A percentile compares a stretch with the other conserved stretches of the same genome.
phyloP scores from a whole-genome alignment of 805 yeast genomes.

The Candida mattraensis region DNA sequence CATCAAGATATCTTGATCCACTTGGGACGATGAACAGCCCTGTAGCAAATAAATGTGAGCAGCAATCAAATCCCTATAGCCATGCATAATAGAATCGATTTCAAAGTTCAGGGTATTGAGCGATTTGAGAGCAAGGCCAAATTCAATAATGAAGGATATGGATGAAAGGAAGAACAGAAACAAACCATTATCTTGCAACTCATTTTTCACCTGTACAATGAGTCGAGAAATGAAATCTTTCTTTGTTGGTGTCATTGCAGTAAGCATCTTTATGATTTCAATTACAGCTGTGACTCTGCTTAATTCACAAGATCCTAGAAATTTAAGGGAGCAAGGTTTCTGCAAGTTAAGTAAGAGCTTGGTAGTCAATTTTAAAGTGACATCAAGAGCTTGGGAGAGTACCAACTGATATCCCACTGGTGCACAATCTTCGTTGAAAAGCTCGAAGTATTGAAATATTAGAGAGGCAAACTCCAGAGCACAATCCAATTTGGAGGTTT shows the following conservation, averaged over 20 bases:
- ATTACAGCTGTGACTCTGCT: constrained; percentile 22
- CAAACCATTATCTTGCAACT: constrained; percentile 29
- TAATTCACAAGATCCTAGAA: constrained; percentile 18
- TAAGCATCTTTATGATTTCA: constrained; percentile 25
- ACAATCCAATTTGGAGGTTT: constrained; percentile 15
- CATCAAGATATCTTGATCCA: constrained; percentile 10
- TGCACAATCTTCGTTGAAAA: background rate
- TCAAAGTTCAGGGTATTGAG: constrained; percentile 19
- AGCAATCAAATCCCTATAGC: constrained; percentile 17
- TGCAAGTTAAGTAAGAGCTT: constrained; percentile 22
- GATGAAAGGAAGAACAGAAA: constrained; percentile 32
- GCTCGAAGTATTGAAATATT: constrained; percentile 20
- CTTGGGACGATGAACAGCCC: constrained; percentile 10
- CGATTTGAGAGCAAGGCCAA: constrained; percentile 26
- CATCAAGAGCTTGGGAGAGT: constrained; percentile 10
- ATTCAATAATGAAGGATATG: constrained; percentile 24
- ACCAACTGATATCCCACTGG: constrained; percentile 9
- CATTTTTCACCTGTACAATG: constrained; percentile 23
- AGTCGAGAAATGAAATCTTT: constrained; percentile 25
- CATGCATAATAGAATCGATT: constrained; percentile 11
- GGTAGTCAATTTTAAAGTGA: constrained; percentile 20
- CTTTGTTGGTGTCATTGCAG: constrained; percentile 21
- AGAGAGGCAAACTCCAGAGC: constrained; percentile 22
- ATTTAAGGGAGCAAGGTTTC: constrained; percentile 7
- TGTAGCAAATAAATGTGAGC: constrained; percentile 28